Percentiles rank a stretch among this genome's conserved stretches.
Evolutionary conservation across 331 rosid species (phyloP).

Genomic region (Rosa hybrid): DNA sequence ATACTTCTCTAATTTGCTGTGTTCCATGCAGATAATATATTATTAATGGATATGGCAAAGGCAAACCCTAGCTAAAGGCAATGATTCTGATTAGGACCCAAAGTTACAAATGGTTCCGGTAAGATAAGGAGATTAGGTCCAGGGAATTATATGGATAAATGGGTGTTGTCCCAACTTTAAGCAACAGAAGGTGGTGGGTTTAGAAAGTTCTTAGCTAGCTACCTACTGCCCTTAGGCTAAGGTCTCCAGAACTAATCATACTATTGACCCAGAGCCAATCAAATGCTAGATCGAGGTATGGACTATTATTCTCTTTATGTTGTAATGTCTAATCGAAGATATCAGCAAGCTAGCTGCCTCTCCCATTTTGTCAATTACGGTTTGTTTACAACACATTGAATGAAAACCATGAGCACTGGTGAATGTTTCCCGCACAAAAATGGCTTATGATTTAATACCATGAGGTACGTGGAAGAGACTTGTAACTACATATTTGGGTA

Average conservation of each 20-base stretch:
- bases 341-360: background rate
- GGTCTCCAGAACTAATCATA: slow-evolving; percentile 5
- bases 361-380: background rate
- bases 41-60: background rate
- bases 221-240: background rate
- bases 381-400: background rate
- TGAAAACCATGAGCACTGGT: background rate
- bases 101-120: slow-evolving; percentile 13
- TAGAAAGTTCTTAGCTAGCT: background rate
- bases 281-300: background rate
- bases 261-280: slow-evolving; percentile 3
- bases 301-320: background rate
- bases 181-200: slow-evolving; percentile 28
- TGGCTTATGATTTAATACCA: background rate
- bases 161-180: slow-evolving; percentile 34
- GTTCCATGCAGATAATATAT: background rate
- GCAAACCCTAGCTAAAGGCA: background rate
- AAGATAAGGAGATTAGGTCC: slow-evolving; percentile 26
- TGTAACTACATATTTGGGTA: background rate
- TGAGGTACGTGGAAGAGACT: background rate
- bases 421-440: background rate
- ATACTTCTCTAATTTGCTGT: background rate
- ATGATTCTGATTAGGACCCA: slow-evolving; percentile 26
- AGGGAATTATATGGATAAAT: background rate
- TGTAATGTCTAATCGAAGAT: slow-evolving; percentile 12